Conservation (phyloP, 352 stramenopile genomes). For the Phytophthora sp. region DNA sequence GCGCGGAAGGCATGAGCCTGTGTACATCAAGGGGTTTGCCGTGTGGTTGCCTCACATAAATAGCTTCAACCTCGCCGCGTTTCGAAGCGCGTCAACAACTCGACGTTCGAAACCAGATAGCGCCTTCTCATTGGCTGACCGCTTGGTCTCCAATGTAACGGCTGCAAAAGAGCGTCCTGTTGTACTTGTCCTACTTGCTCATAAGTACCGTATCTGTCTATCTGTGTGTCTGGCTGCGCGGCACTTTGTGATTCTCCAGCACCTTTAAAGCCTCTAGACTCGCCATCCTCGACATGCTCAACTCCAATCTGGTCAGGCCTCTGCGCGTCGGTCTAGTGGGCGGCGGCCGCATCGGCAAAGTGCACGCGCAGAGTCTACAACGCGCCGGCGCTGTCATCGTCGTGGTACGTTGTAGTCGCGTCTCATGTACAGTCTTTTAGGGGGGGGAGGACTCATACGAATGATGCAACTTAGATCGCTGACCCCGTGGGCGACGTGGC, state of each 20-base stretch:
- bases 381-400: slow-evolving; percentile 49
- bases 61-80: slow-evolving; percentile 1
- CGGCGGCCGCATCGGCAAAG: slow-evolving; percentile 65
- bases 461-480: slow-evolving; percentile 38
- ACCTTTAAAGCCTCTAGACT: background rate
- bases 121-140: slow-evolving; percentile 8
- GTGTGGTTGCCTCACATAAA: slow-evolving; percentile 21
- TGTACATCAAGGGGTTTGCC: slow-evolving; percentile 7
- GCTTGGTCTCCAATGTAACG: slow-evolving; percentile 8
- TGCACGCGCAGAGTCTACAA: slow-evolving; percentile 65
- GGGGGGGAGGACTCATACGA: slow-evolving; percentile 4
- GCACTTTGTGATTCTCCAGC: slow-evolving; percentile 25
- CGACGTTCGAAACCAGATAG: too few species aligned
- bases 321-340: slow-evolving; percentile 73
- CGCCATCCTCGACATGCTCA: slow-evolving; percentile 28
- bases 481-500: slow-evolving; percentile 40
- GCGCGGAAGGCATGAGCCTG: background rate
- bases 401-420: slow-evolving; percentile 27
- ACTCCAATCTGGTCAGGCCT: slow-evolving; percentile 32
- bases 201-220: too few species aligned
- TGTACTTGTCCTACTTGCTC: slow-evolving; percentile 21
- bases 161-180: slow-evolving; percentile 15
- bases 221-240: background rate
- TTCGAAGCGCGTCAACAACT: slow-evolving; percentile 7
- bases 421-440: background rate